These are phyloP conservation scores for Cystobasidium onofrii DNA, from an alignment of 768 basidiomycete species.

Conservation along the genomic window DNA sequence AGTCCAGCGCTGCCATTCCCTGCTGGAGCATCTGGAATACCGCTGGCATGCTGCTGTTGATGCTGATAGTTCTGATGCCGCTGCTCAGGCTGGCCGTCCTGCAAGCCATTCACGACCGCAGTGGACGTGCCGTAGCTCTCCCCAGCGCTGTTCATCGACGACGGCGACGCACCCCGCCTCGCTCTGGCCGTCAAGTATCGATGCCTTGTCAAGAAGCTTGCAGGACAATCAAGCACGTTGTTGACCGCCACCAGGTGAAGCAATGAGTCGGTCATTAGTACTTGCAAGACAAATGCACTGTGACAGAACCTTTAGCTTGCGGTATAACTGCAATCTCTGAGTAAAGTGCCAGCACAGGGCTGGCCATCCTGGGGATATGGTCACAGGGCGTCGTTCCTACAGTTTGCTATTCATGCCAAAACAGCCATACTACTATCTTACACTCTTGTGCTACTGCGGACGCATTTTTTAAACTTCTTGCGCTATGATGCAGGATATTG, in stretches of 20 bases:
- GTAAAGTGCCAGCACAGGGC: no score
- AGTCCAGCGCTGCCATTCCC: not conserved
- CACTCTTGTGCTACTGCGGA: not conserved
- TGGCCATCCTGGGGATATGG: no score
- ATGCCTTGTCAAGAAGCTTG: not conserved
- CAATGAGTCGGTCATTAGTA: no score
- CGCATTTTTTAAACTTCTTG: not conserved
- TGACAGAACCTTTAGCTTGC: no score
- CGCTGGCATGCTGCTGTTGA: not conserved
- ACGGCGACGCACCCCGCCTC: not conserved
- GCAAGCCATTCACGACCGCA: not conserved
- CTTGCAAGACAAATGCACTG: no score
- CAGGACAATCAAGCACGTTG: not conserved
- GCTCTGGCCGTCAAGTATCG: not conserved
- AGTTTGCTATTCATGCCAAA: no score
- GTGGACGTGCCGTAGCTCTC: not conserved
- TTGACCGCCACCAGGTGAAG: no score
- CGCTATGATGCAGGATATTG: not conserved
- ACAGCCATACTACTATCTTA: not conserved
- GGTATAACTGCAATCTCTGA: no score
- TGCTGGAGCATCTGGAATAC: not conserved
- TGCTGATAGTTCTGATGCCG: not conserved
- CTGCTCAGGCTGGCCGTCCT: conserved; percentile 4
- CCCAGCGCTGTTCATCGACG: not conserved
- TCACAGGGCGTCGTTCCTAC: no score